phyloP scores from a whole-genome alignment of 495 filamentous ascomycete species.

The Rostrohypoxylon terebratum region DNA sequence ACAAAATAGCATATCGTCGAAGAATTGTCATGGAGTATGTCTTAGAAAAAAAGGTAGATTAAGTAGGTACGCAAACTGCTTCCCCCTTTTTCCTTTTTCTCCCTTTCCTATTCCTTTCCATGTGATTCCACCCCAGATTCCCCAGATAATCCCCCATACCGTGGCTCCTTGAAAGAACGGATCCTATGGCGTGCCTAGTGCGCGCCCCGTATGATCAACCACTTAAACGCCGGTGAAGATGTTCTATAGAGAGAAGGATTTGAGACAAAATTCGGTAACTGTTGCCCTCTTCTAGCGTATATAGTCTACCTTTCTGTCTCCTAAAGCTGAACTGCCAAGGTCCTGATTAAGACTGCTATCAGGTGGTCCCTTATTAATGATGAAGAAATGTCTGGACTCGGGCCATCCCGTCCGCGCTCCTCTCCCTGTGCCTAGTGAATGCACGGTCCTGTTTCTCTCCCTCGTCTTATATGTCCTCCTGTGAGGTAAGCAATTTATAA shows the following conservation, averaged over 20 bases:
- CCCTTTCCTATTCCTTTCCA: neutral
- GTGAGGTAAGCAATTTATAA: neutral
- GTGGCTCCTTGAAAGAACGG: conserved; percentile 6
- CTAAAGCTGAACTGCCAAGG: neutral
- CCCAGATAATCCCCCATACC: neutral
- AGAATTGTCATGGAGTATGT: neutral
- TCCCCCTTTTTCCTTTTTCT: neutral
- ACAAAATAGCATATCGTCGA: neutral
- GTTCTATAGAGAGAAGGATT: conserved; percentile 26
- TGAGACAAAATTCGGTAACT: conserved; percentile 33
- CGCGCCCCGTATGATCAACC: conserved; percentile 1
- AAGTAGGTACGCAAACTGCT: neutral
- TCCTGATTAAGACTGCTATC: neutral
- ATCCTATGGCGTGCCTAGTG: conserved; percentile 16
- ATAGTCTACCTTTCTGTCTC: neutral
- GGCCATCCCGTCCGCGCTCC: neutral
- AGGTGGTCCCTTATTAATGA: neutral
- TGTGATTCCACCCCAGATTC: conserved; percentile 8
- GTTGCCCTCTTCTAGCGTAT: neutral
- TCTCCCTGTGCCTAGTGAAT: neutral
- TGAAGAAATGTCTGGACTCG: neutral
- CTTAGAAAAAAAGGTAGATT: neutral
- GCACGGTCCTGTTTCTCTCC: neutral
- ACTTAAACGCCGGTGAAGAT: conserved; percentile 18
- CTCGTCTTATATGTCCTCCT: neutral